A percentile compares a stretch with the other conserved stretches of the same genome.
phyloP scores from a whole-genome alignment of 2,329 filamentous ascomycete genomes.

The Colletotrichum caudatum region DNA sequence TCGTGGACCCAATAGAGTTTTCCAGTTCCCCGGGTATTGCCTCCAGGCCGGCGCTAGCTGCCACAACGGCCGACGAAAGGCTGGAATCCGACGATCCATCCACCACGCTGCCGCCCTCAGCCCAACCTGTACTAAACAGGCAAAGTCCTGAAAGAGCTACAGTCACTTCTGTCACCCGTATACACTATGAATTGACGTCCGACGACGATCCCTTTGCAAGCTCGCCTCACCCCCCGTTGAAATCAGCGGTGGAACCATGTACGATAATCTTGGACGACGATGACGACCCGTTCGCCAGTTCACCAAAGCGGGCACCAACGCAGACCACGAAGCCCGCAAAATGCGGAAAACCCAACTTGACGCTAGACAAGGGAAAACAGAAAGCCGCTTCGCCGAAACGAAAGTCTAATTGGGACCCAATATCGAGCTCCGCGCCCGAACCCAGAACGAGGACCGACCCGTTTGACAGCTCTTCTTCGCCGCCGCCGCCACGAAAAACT shows the following conservation, averaged over 20 bases:
- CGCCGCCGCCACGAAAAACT: conserved; percentile 21
- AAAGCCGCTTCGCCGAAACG: conserved; percentile 43
- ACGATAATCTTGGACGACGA: conserved; percentile 20
- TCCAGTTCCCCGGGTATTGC: conserved; percentile 51
- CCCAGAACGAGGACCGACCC: conserved; percentile 16
- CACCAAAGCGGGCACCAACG: background rate
- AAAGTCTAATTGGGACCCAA: conserved; percentile 60
- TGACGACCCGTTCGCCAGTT: conserved; percentile 14
- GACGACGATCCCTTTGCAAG: conserved; percentile 45
- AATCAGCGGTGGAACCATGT: conserved; percentile 8
- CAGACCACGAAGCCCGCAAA: background rate
- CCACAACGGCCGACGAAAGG: background rate
- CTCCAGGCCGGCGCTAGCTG: background rate
- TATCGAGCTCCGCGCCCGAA: conserved; percentile 66
- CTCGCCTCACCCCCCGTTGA: conserved; percentile 41
- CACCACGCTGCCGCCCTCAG: conserved; percentile 42
- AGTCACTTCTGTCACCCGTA: background rate
- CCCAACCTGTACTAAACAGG: conserved; percentile 21
- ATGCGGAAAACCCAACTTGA: background rate
- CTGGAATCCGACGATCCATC: conserved; percentile 42
- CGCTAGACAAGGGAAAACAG: conserved; percentile 20
- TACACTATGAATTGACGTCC: conserved; percentile 22
- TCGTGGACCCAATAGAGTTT: conserved; percentile 50
- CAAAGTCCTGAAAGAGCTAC: conserved; percentile 45
- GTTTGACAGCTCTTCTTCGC: conserved; percentile 31